Conservation (phyloP, 2,329 filamentous ascomycete genomes). For the Fusarium sp. region DNA sequence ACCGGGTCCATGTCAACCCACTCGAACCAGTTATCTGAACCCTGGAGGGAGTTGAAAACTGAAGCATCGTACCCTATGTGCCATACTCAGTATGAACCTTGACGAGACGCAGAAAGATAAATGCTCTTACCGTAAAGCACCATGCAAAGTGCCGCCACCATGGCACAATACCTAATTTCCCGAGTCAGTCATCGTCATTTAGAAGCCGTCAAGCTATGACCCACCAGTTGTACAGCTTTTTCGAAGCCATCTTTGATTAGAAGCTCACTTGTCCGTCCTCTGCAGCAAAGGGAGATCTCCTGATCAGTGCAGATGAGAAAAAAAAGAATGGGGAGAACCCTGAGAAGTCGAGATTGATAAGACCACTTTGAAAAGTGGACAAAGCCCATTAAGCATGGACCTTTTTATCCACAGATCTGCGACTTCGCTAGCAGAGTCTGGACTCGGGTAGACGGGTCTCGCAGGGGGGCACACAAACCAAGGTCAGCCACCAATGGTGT, state of each 20-base stretch:
- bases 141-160: slow-evolving; percentile 75
- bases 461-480: not conserved
- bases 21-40: slow-evolving; percentile 70
- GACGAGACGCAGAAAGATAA: not conserved
- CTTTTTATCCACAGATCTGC: slow-evolving; percentile 6
- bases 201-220: not conserved
- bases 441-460: not conserved
- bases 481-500: not conserved
- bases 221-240: slow-evolving; percentile 7
- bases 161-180: slow-evolving; percentile 4
- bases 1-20: slow-evolving; percentile 63
- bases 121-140: slow-evolving; percentile 67
- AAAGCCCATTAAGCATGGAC: not conserved
- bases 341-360: not conserved
- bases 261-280: too few species aligned
- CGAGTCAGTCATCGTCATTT: not conserved
- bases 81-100: not conserved
- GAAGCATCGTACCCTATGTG: slow-evolving; percentile 69
- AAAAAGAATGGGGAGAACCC: not conserved
- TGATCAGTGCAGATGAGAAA: not conserved
- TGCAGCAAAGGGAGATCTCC: not conserved
- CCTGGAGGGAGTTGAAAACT: slow-evolving; percentile 76
- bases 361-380: not conserved
- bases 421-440: not conserved
- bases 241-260: slow-evolving; percentile 3